Evolutionary conservation across 2,329 filamentous ascomycete genomes (phyloP), one percentile per base, ranked within the genome.

Genomic region (Nothopassalora personata): DNA sequence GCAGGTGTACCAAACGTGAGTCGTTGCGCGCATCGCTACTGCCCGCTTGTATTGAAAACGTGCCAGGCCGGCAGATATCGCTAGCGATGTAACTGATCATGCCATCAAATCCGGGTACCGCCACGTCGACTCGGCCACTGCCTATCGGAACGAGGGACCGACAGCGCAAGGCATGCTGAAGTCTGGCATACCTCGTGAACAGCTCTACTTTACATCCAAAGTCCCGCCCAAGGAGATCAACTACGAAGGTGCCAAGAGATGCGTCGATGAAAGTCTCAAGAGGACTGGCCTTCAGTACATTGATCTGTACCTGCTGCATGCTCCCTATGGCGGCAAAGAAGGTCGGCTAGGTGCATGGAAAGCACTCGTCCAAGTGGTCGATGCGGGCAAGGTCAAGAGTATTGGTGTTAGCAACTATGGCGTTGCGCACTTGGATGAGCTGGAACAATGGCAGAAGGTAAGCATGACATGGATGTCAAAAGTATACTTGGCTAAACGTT

Each of bases 161-260:
- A 81, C 80, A 53, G 79, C 77, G 0, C 71, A 75, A 11, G 84
- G 82, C 9, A 81, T 86, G 60, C 71, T 75, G 1, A 75, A 76
- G 55, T 80, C 80, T 6, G 75, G 76, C 1, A 67, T 86, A 51
- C 77, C 80, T 11, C 79, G 85, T 7, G 76, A 78, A 27, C 72
- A 83, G 36, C 75, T 86, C 57, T 87, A 86, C 75, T 86, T 84
- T 71, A 86, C 84, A 6, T 83, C 80, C 61, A 87, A 87, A 68
- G 78, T 86, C 7, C 81, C 81, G 4, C 75, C 78, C 1, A 73
- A 70, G 11, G 64, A 70, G 2, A 78, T 84, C 68, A 80, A 79
- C 62, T 94, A 93, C 68, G 81, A 86, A 13, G 81, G 78, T 58
- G 81, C 88, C 23, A 86, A 85, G 71, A 78, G 79, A 15, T 82